phyloP scores from a whole-genome alignment of 345 rosid genomes.

The Populus pruinosa region DNA sequence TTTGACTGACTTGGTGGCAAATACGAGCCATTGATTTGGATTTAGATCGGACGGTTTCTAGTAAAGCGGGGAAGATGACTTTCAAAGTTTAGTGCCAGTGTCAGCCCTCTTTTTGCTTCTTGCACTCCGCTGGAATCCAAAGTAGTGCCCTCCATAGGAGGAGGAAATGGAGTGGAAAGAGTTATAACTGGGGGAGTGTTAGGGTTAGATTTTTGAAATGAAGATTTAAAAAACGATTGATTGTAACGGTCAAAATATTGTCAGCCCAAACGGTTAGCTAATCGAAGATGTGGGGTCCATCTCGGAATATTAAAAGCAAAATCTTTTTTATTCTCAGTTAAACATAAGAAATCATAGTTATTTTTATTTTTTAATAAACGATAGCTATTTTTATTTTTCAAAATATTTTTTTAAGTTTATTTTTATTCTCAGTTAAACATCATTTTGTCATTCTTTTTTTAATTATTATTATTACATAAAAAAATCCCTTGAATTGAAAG shows the following conservation, averaged over 20 bases:
- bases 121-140: background rate
- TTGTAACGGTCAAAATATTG: slow-evolving; percentile 60
- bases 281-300: slow-evolving; percentile 25
- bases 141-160: background rate
- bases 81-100: slow-evolving; percentile 29
- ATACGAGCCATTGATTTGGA: slow-evolving; percentile 32
- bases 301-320: background rate
- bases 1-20: slow-evolving; percentile 8
- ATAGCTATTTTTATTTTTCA: too few relatives aligned
- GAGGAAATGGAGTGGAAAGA: slow-evolving; percentile 20
- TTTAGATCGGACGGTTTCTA: slow-evolving; percentile 33
- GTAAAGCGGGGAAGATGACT: slow-evolving; percentile 24
- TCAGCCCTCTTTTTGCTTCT: slow-evolving; percentile 24
- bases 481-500: too few relatives aligned
- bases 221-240: slow-evolving; percentile 23
- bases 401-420: too few relatives aligned
- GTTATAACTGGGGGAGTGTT: slow-evolving; percentile 15
- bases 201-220: slow-evolving; percentile 14
- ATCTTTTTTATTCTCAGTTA: background rate
- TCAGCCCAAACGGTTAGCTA: slow-evolving; percentile 35
- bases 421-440: too few relatives aligned
- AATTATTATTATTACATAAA: too few relatives aligned
- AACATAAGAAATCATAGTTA: too few relatives aligned
- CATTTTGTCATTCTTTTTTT: too few relatives aligned
- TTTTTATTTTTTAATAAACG: too few relatives aligned